Evolutionary conservation across 768 basidiomycete species (phyloP), one percentile per base, ranked within the genome.

Genomic region (Lactifluus subvellereus): DNA sequence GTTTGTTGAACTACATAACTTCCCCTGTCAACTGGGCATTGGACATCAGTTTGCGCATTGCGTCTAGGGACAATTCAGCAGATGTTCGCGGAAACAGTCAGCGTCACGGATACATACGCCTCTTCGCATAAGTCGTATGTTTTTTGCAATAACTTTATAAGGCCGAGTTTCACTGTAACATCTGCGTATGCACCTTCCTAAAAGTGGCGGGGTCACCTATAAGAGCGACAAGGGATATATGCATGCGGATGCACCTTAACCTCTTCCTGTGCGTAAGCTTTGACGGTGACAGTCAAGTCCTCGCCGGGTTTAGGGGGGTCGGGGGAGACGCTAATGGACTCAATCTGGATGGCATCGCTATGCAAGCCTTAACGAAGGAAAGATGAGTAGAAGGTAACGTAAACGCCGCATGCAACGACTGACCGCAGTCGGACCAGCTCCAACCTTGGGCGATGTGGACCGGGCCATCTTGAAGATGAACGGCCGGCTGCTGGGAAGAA

Each of bases 111-210:
- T 20, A 84, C 94, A 70, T 78, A 97, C 91, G 94, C 94, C 75
- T 98, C 95, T 63, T 95, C 81, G 72, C 96, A 98, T 37, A 98
- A 75, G 67, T 98, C 92, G 68, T 98, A 96, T 18, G 67, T 71
- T 77, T 91, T 97, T 50, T 78, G 74, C 37, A 98, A 76, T n/a
- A 98, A 72, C 77, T 92, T 97, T 71, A 99, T 83, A 33, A 92
- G 76, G 30, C 97, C 97, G n/a, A 98, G 79, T 74, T 98, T 98
- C 60, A 99, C 96, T 1, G 76, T 75, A 4, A 99, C 94, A 67
- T 95, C 86, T 8, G 89, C 96, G 69, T 84, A 90, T 43, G 96
- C 90, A 6, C 97, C 97, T 5, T 94, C 87, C 95, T 98, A 66
- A 13, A 30, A 57, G n/a, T 3, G 13, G 32, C 42, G 69, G 45